A percentile compares a stretch with the other conserved stretches of the same genome.
Evolutionary conservation across 306 rosid genomes (phyloP).

Genomic region (Cercis canadensis): DNA sequence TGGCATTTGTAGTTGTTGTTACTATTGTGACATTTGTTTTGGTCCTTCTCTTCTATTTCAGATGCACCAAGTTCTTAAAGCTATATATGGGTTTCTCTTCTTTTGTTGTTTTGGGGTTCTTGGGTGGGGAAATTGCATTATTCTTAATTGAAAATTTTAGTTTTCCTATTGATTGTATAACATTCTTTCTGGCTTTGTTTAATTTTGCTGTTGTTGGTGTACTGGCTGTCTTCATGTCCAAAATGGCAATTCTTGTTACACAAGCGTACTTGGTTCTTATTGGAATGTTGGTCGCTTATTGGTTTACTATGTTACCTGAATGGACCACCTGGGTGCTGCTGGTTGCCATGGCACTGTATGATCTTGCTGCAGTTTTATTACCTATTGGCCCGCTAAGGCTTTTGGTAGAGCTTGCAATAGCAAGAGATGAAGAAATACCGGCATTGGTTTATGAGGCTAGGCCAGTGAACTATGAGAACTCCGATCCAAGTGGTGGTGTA

Average conservation of each 20-base stretch:
- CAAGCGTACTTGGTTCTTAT: slow-evolving; percentile 83
- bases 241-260: slow-evolving; percentile 82
- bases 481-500: slow-evolving; percentile 39
- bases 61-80: slow-evolving; percentile 77
- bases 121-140: slow-evolving; percentile 73
- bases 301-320: slow-evolving; percentile 93
- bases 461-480: slow-evolving; percentile 61
- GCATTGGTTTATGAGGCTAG: slow-evolving; percentile 97
- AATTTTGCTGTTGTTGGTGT: slow-evolving; percentile 94
- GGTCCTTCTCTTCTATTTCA: slow-evolving; percentile 82
- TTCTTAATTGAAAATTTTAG: slow-evolving; percentile 57
- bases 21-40: slow-evolving; percentile 75
- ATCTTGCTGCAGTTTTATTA: slow-evolving; percentile 87
- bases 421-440: slow-evolving; percentile 93
- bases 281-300: slow-evolving; percentile 91
- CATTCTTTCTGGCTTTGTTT: slow-evolving; percentile 62
- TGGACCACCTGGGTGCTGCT: slow-evolving; percentile 96
- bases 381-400: slow-evolving; percentile 88
- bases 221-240: slow-evolving; percentile 84
- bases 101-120: slow-evolving; percentile 70
- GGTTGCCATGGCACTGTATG: slow-evolving; percentile 90
- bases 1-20: slow-evolving; percentile 70
- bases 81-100: slow-evolving; percentile 87
- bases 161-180: slow-evolving; percentile 71
- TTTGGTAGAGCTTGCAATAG: slow-evolving; percentile 88